Base-by-base conservation (phyloP, 306 rosid species). In the Begonia peltatifolia region DNA sequence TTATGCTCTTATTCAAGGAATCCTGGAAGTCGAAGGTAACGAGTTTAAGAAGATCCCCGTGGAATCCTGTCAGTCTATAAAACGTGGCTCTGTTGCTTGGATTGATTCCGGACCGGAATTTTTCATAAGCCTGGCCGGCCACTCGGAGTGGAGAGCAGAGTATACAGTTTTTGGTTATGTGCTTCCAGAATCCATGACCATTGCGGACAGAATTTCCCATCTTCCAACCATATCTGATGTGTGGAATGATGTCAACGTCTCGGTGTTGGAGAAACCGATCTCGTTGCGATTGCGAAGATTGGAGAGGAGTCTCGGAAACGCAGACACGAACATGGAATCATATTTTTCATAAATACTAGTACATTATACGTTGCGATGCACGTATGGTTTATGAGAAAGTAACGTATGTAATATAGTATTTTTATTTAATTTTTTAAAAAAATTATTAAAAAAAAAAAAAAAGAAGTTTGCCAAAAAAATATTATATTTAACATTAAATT, bases 71-170 rank as follows among this genome's bases (percentile, higher is more conserved):
- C 94, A 94, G 13, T 62, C 47, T 50, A 52, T 90, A 52, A 73
- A 72, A 78, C 78, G 87, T 58, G 99, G 99, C 55, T 90, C 95
- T 0, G 86, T 83, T 47, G 95, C 88, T 2, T 90, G 95, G 94
- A 72, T 83, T 59, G 86, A 80, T 66, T 65, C 94, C 6, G 96
- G 99, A 11, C 99, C 99, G 0, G 92, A 65, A 55, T 83, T 90
- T 76, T 86, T 90, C 50, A 66, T 86, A 41, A 86, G 99, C 75
- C 80, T 90, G 16, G 94, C 87, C 41, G 81, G 81, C 63, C 99
- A 90, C 58, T 66, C 55, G 12, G 93, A 83, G 58, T 90, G 99
- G 99, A 86, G 75, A 46, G 68, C 75, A 2, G 68, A 71, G 14
- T 86, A 90, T 77, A 90, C 94, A 0, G 84, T 90, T 13, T 86